Conservation (phyloP, 306 rosid genomes). For the Quercus gilva region DNA sequence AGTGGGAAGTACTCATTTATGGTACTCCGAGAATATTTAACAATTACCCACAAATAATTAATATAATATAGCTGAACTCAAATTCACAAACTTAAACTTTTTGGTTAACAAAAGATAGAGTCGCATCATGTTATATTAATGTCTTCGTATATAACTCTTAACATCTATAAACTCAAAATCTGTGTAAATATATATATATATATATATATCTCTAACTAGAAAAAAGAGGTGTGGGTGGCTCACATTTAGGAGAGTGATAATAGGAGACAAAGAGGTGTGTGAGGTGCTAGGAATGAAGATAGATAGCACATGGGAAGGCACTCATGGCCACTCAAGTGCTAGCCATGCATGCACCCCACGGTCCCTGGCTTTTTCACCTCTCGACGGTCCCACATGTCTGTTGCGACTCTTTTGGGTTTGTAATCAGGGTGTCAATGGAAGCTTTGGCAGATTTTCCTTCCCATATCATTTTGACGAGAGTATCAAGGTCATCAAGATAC, state of each 20-base stretch:
- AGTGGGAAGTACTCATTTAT: too few relatives aligned
- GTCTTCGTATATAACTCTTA: too few relatives aligned
- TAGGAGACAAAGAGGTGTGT: slow-evolving; percentile 11
- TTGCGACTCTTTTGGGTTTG: slow-evolving; percentile 33
- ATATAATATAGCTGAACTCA: too few relatives aligned
- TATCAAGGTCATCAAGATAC: background rate
- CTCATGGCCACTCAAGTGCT: slow-evolving; percentile 49
- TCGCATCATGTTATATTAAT: too few relatives aligned
- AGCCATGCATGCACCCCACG: slow-evolving; percentile 31
- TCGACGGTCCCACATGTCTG: slow-evolving; percentile 45
- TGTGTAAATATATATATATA: background rate
- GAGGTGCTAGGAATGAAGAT: background rate
- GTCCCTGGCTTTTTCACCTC: slow-evolving; percentile 30
- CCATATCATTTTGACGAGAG: background rate
- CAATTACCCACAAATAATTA: too few relatives aligned
- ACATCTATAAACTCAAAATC: too few relatives aligned
- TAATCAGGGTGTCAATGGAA: background rate
- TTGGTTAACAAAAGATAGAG: too few relatives aligned
- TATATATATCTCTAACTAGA: background rate
- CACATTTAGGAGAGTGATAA: background rate
- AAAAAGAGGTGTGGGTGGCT: background rate
- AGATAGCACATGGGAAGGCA: slow-evolving; percentile 56
- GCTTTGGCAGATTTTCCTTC: background rate
- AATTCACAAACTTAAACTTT: too few relatives aligned
- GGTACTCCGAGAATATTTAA: fast-evolving